phyloP scores from a whole-genome alignment of 2,329 filamentous ascomycete species.

The Plenodomus lindquistii region DNA sequence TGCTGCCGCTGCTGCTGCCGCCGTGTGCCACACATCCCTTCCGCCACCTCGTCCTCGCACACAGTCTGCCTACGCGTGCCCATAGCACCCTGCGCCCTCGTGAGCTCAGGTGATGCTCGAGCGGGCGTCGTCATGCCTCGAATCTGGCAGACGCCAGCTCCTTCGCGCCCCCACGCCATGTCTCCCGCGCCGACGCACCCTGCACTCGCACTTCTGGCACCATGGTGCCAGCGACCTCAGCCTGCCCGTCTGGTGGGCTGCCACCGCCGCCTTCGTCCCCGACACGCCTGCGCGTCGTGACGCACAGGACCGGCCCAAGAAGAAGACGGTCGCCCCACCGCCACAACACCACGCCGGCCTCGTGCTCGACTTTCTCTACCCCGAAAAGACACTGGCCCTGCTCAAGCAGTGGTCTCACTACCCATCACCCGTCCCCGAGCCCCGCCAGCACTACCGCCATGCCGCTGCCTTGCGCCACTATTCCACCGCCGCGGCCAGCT shows the following conservation, averaged over 20 bases:
- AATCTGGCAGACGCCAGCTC: constrained; percentile 59
- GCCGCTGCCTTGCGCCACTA: constrained; percentile 29
- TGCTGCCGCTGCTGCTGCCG: too few species aligned
- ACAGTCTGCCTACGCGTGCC: too few species aligned
- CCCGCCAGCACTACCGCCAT: constrained; percentile 25
- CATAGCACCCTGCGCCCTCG: constrained; percentile 22
- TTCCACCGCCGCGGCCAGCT: constrained; percentile 24
- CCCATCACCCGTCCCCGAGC: constrained; percentile 27
- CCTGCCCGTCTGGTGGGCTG: constrained; percentile 39
- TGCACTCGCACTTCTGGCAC: constrained; percentile 61
- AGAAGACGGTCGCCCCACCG: neutral
- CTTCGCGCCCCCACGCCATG: constrained; percentile 48
- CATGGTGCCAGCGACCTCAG: constrained; percentile 56
- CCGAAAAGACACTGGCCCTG: constrained; percentile 49
- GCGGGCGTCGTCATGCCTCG: constrained; percentile 62
- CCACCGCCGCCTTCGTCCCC: constrained; percentile 15
- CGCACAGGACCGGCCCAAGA: neutral
- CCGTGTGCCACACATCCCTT: too few species aligned
- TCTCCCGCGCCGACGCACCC: constrained; percentile 51
- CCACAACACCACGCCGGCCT: constrained; percentile 2
- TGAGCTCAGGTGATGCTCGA: constrained; percentile 57
- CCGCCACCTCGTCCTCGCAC: too few species aligned
- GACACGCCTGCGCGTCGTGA: constrained; percentile 12
- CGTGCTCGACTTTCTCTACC: constrained; percentile 55
- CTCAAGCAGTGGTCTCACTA: constrained; percentile 33